Conservation (phyloP, 2,329 filamentous ascomycete genomes). For the Trichophyton schoenleinii region DNA sequence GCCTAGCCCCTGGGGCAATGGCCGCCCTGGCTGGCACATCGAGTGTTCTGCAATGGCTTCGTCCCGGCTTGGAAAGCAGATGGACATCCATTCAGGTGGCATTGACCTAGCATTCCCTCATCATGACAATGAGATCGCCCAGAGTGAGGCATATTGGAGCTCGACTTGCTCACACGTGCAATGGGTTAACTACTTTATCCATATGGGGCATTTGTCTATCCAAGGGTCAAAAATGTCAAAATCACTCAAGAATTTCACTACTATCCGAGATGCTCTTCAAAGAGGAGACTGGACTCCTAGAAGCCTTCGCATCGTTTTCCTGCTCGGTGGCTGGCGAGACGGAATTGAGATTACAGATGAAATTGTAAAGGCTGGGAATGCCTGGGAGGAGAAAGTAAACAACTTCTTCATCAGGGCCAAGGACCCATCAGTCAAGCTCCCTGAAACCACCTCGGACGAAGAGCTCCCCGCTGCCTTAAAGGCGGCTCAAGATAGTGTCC, state of each 20-base stretch:
- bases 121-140: constrained; percentile 83
- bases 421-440: constrained; percentile 29
- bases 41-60: constrained; percentile 95
- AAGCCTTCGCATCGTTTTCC: constrained; percentile 70
- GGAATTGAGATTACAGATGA: constrained; percentile 83
- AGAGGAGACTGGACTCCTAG: constrained; percentile 62
- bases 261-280: constrained; percentile 68
- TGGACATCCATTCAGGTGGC: constrained; percentile 89
- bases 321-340: constrained; percentile 81
- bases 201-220: constrained; percentile 88
- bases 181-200: constrained; percentile 93
- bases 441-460: constrained; percentile 61
- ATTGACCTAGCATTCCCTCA: constrained; percentile 86
- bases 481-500: constrained; percentile 44
- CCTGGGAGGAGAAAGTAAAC: constrained; percentile 70
- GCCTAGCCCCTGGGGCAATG: constrained; percentile 76
- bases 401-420: constrained; percentile 53
- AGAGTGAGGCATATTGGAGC: constrained; percentile 73
- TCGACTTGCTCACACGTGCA: constrained; percentile 40
- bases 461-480: constrained; percentile 48
- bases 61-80: constrained; percentile 66
- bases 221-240: constrained; percentile 93
- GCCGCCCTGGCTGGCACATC: constrained; percentile 90
- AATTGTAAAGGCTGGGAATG: constrained; percentile 58
- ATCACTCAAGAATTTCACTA: constrained; percentile 88